Base-by-base conservation (phyloP, 2,329 filamentous ascomycete species). In the Phialophora verrucosa region DNA sequence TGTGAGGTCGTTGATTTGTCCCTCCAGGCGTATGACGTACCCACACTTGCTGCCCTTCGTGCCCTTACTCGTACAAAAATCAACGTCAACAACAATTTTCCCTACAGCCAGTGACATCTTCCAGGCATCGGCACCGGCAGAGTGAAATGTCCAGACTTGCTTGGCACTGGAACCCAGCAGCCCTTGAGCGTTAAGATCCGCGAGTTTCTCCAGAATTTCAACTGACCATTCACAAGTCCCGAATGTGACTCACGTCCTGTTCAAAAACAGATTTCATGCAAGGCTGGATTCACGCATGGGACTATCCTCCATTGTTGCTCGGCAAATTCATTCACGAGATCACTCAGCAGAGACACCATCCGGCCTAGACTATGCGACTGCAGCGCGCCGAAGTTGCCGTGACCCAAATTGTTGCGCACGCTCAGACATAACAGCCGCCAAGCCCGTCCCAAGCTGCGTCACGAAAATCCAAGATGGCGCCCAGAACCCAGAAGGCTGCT, bases 401-500 rank as follows among this genome's bases (percentile, higher is more conserved):
- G 44, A 12, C 11, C 12, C 42, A 29, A 23, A 8, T 44, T 12
- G 44, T 20, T 23, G 38, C n/a, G 25, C n/a, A 29, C 3, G 6
- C 14, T 49, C 44, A 49, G 10, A 14, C 57, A 59, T 59, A 49
- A 51, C 44, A 51, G 20, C 6, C 38, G 8, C 17, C 17, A 5
- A 42, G 14, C 38, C 38, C 14, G 38, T 4, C 4, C 12, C 6
- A 20, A n/a, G 17, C 38, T n/a, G 38, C 38, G 17, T n/a, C 38
- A 4, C 14, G 20, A 27, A 10, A 44, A 54, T 49, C 57, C 51
- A 49, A 32, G n/a, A 73, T 73, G 71, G 62, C 70, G 29, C 70
- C 71, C 63, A 73, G 72, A 57, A 49, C 56, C 35, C 59, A 82
- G 71, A 77, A 75, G 59, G 68, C 59, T 25, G 66, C 70, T 17